phyloP scores from a whole-genome alignment of 2,329 filamentous ascomycete genomes.

The Penicillium brasilianum region DNA sequence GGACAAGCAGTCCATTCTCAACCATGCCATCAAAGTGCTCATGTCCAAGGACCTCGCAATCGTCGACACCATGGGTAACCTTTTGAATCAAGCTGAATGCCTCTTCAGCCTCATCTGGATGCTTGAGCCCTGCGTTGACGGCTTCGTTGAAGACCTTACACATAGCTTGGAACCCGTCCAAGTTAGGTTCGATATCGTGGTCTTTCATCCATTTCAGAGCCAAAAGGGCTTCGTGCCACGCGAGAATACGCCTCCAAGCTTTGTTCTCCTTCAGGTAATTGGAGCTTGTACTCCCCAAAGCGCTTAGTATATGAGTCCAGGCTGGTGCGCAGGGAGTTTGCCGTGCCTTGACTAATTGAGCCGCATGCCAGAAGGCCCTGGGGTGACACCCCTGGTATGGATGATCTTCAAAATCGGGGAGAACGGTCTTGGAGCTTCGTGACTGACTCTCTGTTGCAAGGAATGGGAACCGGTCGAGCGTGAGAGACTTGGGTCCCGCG shows the following conservation, averaged over 20 bases:
- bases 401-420: conserved; percentile 25
- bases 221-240: conserved; percentile 45
- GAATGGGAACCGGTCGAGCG: conserved; percentile 38
- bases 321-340: conserved; percentile 38
- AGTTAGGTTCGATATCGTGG: conserved; percentile 36
- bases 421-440: conserved; percentile 23
- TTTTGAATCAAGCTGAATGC: conserved; percentile 34
- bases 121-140: conserved; percentile 38
- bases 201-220: conserved; percentile 43
- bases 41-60: conserved; percentile 8
- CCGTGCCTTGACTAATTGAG: conserved; percentile 40
- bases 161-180: conserved; percentile 42
- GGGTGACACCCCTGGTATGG: conserved; percentile 29
- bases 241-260: conserved; percentile 39
- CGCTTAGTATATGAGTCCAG: conserved; percentile 46
- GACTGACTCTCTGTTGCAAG: conserved; percentile 18
- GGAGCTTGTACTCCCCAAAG: conserved; percentile 31
- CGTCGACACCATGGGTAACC: conserved; percentile 8
- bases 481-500: conserved; percentile 22
- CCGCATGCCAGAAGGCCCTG: conserved; percentile 43
- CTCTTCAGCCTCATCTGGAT: conserved; percentile 34
- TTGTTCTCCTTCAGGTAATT: conserved; percentile 27
- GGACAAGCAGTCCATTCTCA: conserved; percentile 34
- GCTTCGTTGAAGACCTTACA: conserved; percentile 44
- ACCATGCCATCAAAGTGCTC: conserved; percentile 38